Evolutionary conservation across 129 eudicot species (phyloP), one percentile per base, ranked within the genome.

Genomic region (Flaveria linearis): DNA sequence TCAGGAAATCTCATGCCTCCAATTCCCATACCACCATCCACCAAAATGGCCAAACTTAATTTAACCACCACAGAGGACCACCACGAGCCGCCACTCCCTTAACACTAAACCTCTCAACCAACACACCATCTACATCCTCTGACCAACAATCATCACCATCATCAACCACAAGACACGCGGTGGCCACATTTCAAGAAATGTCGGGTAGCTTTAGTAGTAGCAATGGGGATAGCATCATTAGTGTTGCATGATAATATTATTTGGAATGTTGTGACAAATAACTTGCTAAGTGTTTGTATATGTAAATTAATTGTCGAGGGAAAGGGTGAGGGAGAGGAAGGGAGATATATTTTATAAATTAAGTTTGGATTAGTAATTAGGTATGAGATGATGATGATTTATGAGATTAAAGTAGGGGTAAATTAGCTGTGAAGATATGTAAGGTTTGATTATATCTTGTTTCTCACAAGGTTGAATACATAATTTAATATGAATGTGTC

Each of bases 161-260:
- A 4, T 70, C 82, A 20, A 28, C 82, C 3, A 60, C 79, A 5
- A 73, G 81, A 80, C 96, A 77, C 68, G 70, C 81, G 42, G 36
- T 87, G 17, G 72, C 80, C 18, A 74, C 77, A 4, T 91, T 84
- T 81, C 87, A 84, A 68, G 87, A 81, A 17, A 81, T 87, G 81
- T 74, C 92, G 9, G 85, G 88, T 28, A 71, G 87, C 81, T 88
- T 91, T 70, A 87, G 43, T 63, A 84, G 80, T 75, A 82, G 87
- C 64, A 85, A 87, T 62, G 98, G 96, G 46, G 94, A 88, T 83
- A 90, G 89, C 74, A 84, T 93, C 49, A 90, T 93, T 64, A 93
- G 96, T 82, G 98, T 93, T 76, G 95, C 98, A 58, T 92, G 87
- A 92, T 71, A 57, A 74, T 62, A 62, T 61, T 71, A 0, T 33